Evolutionary conservation across 2,329 filamentous ascomycete species (phyloP).

Genomic region (Amauroascus verrucosus): DNA sequence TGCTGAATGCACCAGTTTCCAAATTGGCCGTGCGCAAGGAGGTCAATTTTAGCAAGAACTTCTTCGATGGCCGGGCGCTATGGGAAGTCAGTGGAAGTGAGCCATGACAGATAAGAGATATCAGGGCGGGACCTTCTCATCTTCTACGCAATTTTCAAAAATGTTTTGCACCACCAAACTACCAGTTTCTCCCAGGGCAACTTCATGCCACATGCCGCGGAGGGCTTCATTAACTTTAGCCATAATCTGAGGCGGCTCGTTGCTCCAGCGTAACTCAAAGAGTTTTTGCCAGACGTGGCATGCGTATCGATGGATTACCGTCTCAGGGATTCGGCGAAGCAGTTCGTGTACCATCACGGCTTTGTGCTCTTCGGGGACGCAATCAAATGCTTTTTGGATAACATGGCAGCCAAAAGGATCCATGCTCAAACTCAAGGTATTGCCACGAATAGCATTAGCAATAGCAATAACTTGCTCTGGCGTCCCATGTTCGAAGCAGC

Average conservation of each 20-base stretch:
- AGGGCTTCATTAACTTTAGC: conserved; percentile 93
- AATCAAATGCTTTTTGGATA: conserved; percentile 96
- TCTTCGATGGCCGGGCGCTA: conserved; percentile 95
- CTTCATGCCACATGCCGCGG: conserved; percentile 96
- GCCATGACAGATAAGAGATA: background rate
- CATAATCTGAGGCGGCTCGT: conserved; percentile 96
- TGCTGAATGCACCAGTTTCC: conserved; percentile 99
- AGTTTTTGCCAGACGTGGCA: conserved; percentile 99
- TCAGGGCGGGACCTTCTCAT: conserved; percentile 65
- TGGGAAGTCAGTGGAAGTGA: conserved; percentile 13
- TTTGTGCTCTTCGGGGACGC: conserved; percentile 94
- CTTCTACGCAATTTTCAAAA: conserved; percentile 96
- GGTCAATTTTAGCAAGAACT: conserved; percentile 86
- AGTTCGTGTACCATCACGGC: conserved; percentile 98
- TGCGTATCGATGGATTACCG: conserved; percentile 94
- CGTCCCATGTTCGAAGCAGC: conserved; percentile 96
- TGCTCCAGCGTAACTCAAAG: conserved; percentile 92
- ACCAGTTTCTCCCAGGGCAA: conserved; percentile 91
- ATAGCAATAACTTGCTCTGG: conserved; percentile 91
- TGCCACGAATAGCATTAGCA: conserved; percentile 84
- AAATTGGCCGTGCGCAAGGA: conserved; percentile 94
- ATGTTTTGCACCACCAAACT: conserved; percentile 98
- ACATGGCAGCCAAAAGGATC: conserved; percentile 98
- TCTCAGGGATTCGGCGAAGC: conserved; percentile 88
- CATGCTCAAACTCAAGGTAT: conserved; percentile 91